phyloP scores from a whole-genome alignment of 768 basidiomycete species.

The Calocybe cyanea region DNA sequence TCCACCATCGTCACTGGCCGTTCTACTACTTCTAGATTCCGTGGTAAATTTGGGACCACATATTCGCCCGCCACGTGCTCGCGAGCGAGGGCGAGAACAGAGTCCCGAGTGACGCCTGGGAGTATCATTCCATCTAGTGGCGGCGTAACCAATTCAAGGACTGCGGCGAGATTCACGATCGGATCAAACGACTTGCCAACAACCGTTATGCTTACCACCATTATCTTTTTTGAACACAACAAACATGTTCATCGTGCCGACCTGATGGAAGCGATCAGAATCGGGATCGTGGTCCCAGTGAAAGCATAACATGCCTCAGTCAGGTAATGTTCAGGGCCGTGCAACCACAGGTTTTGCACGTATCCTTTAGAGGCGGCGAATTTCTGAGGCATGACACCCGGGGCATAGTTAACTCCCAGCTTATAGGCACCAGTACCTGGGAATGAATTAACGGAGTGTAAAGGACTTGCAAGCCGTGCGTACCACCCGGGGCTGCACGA shows the following conservation, averaged over 20 bases:
- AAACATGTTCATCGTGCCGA: slow-evolving; percentile 93
- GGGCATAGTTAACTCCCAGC: slow-evolving; percentile 85
- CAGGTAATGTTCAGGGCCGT: slow-evolving; percentile 61
- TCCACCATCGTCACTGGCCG: slow-evolving; percentile 75
- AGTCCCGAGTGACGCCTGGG: slow-evolving; percentile 88
- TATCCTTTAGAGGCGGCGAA: slow-evolving; percentile 75
- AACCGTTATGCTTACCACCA: slow-evolving; percentile 54
- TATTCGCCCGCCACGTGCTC: slow-evolving; percentile 52
- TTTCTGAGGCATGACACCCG: slow-evolving; percentile 82
- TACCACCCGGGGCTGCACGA: slow-evolving; percentile 85
- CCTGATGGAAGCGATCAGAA: slow-evolving; percentile 38
- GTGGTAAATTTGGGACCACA: slow-evolving; percentile 46
- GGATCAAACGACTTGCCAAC: neutral
- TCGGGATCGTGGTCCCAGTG: slow-evolving; percentile 20
- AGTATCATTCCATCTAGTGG: slow-evolving; percentile 90
- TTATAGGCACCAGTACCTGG: slow-evolving; percentile 84
- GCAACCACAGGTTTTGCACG: slow-evolving; percentile 86
- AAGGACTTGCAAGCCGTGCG: slow-evolving; percentile 5
- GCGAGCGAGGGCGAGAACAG: slow-evolving; percentile 66
- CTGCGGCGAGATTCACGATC: slow-evolving; percentile 34
- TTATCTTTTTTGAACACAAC: slow-evolving; percentile 70
- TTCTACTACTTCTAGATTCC: slow-evolving; percentile 58
- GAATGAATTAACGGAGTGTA: neutral
- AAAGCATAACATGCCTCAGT: slow-evolving; percentile 37
- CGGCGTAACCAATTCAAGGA: slow-evolving; percentile 82